phyloP scores from a whole-genome alignment of 1,139 yeast species.

The Geotrichum restrictum region DNA sequence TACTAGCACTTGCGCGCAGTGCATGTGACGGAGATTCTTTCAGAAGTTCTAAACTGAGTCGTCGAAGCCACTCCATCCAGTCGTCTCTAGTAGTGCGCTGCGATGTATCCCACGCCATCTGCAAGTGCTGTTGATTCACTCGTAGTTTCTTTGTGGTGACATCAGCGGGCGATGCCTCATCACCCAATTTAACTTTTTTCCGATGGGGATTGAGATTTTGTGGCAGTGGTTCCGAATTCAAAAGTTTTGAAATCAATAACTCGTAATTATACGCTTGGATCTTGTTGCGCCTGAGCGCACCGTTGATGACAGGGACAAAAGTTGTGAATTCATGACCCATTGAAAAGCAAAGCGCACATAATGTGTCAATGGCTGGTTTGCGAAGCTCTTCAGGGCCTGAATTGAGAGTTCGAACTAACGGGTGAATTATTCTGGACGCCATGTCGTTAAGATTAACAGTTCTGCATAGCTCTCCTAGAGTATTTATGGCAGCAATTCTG shows the following conservation, averaged over 20 bases:
- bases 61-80: slow-evolving; percentile 96
- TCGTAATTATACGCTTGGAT: slow-evolving; percentile 76
- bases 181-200: slow-evolving; percentile 46
- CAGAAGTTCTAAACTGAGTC: slow-evolving; percentile 77
- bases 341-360: slow-evolving; percentile 73
- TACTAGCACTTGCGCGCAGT: slow-evolving; percentile 83
- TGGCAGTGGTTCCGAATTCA: slow-evolving; percentile 85
- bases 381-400: slow-evolving; percentile 56
- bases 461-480: slow-evolving; percentile 77
- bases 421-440: slow-evolving; percentile 88
- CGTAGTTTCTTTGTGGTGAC: slow-evolving; percentile 78
- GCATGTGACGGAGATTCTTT: slow-evolving; percentile 96
- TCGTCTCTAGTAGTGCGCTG: slow-evolving; percentile 89
- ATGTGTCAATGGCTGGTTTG: slow-evolving; percentile 67
- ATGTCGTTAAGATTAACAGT: slow-evolving; percentile 74
- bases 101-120: slow-evolving; percentile 88
- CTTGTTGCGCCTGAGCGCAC: slow-evolving; percentile 58
- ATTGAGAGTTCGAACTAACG: slow-evolving; percentile 65
- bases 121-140: slow-evolving; percentile 72
- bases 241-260: slow-evolving; percentile 67
- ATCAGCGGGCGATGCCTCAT: slow-evolving; percentile 59
- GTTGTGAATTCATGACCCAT: slow-evolving; percentile 82
- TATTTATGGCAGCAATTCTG: slow-evolving; percentile 72
- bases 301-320: slow-evolving; percentile 80
- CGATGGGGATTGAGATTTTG: slow-evolving; percentile 59